Evolutionary conservation across 208 protist genomes (phyloP).

Genomic region (Novymonas esmeraldas): DNA sequence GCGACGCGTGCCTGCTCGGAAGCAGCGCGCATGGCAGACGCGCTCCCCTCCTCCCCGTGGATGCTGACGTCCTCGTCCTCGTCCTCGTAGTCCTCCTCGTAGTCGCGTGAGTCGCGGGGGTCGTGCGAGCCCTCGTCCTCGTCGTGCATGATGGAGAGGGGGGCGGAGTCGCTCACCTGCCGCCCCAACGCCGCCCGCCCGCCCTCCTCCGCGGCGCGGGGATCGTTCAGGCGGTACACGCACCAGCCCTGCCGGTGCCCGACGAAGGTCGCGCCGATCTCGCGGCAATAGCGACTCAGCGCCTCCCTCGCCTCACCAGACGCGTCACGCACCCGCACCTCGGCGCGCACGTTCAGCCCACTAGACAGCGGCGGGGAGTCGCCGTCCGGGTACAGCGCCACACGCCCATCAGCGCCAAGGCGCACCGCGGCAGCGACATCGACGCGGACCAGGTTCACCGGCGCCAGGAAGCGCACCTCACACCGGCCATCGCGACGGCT

Average conservation of each 20-base stretch:
- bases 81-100: conserved; percentile 19
- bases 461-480: conserved; percentile 70
- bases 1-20: conserved; percentile 1
- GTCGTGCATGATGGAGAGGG: conserved; percentile 29
- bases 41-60: neutral
- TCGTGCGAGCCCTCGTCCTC: conserved; percentile 28
- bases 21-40: neutral
- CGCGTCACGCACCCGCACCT: conserved; percentile 71
- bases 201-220: neutral
- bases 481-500: conserved; percentile 65
- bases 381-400: conserved; percentile 59
- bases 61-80: conserved; percentile 19
- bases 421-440: conserved; percentile 63
- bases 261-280: conserved; percentile 6
- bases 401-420: conserved; percentile 63
- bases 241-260: conserved; percentile 26
- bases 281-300: conserved; percentile 15
- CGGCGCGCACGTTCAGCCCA: conserved; percentile 66
- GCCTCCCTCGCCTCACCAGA: conserved; percentile 36
- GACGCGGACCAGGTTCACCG: conserved; percentile 80
- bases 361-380: conserved; percentile 28
- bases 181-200: neutral
- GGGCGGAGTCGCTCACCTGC: neutral
- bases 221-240: conserved; percentile 31
- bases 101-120: conserved; percentile 17